These are phyloP conservation scores for Podospora tetraspora DNA, from an alignment of 495 filamentous ascomycete species.

Conservation along the genomic window DNA sequence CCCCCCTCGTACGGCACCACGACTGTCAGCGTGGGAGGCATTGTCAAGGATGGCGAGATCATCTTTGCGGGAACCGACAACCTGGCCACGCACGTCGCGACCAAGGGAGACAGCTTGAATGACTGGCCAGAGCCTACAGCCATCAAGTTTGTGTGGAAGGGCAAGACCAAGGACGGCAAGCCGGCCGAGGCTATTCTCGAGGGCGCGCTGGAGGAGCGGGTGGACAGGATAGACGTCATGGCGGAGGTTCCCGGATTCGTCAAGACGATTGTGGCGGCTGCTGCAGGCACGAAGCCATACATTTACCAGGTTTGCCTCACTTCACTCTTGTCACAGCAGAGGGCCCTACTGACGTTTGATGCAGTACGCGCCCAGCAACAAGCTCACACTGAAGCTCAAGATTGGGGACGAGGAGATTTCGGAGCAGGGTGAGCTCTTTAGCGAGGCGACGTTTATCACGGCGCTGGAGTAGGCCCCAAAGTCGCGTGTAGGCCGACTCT, in stretches of 20 bases:
- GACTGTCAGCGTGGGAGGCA: slow-evolving; percentile 75
- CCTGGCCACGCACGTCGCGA: slow-evolving; percentile 59
- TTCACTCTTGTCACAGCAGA: neutral
- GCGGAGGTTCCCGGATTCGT: slow-evolving; percentile 91
- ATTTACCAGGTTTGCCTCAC: slow-evolving; percentile 76
- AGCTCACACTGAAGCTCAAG: slow-evolving; percentile 71
- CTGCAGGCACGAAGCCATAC: slow-evolving; percentile 88
- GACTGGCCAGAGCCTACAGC: slow-evolving; percentile 84
- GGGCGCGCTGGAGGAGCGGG: slow-evolving; percentile 59
- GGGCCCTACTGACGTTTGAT: slow-evolving; percentile 18
- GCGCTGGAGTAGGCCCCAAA: slow-evolving; percentile 18
- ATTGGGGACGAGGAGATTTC: slow-evolving; percentile 67
- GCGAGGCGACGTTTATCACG: slow-evolving; percentile 90
- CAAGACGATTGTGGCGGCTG: slow-evolving; percentile 81
- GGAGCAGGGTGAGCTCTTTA: slow-evolving; percentile 74
- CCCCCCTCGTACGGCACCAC: slow-evolving; percentile 92
- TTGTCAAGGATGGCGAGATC: slow-evolving; percentile 75
- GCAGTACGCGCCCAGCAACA: slow-evolving; percentile 58
- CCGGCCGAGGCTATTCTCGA: slow-evolving; percentile 61
- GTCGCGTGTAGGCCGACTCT: slow-evolving; percentile 12
- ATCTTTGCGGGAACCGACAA: slow-evolving; percentile 63
- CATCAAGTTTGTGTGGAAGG: slow-evolving; percentile 72
- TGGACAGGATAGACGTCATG: slow-evolving; percentile 93
- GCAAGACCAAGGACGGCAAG: slow-evolving; percentile 71
- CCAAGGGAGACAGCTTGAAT: slow-evolving; percentile 64